Percentiles rank a stretch among this genome's conserved stretches.
Conservation (phyloP, 2,329 filamentous ascomycete genomes). For the Trichoderma pleuroti region DNA sequence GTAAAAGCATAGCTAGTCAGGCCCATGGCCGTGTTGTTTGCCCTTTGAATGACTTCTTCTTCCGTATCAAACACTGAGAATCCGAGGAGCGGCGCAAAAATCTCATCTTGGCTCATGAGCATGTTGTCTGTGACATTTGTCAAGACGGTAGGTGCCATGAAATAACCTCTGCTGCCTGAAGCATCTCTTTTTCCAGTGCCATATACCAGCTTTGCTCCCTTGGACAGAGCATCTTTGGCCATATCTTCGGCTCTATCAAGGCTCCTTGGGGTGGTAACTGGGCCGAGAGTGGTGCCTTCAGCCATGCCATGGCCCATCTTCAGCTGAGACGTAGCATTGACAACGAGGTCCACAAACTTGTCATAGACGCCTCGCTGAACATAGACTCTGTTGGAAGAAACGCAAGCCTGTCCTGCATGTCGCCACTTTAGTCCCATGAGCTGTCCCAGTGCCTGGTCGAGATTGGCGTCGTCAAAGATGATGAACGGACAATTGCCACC, state of each 20-base stretch:
- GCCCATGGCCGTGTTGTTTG: constrained; percentile 65
- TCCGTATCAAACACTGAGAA: constrained; percentile 67
- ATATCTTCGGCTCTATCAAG: constrained; percentile 43
- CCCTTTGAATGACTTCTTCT: constrained; percentile 63
- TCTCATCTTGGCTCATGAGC: constrained; percentile 65
- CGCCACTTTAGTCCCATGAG: constrained; percentile 65
- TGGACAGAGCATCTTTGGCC: constrained; percentile 55
- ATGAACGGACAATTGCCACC: constrained; percentile 67
- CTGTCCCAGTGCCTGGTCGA: constrained; percentile 62
- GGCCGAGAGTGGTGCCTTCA: constrained; percentile 33
- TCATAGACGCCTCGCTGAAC: constrained; percentile 60
- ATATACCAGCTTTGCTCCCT: constrained; percentile 53
- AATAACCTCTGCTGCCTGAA: constrained; percentile 51
- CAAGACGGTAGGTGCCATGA: constrained; percentile 67
- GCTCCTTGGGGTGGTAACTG: constrained; percentile 33
- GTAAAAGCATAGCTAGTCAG: constrained; percentile 71
- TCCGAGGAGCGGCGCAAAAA: constrained; percentile 68
- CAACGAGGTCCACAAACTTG: constrained; percentile 53
- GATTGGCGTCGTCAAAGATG: constrained; percentile 64
- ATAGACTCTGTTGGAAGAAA: constrained; percentile 60
- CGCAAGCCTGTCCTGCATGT: constrained; percentile 69
- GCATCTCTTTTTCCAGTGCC: constrained; percentile 54
- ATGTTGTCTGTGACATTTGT: constrained; percentile 64
- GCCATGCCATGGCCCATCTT: constrained; percentile 60
- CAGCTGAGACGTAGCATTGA: constrained; percentile 49